Conservation (phyloP, 129 eudicot species). For the Tanacetum coccineum region DNA sequence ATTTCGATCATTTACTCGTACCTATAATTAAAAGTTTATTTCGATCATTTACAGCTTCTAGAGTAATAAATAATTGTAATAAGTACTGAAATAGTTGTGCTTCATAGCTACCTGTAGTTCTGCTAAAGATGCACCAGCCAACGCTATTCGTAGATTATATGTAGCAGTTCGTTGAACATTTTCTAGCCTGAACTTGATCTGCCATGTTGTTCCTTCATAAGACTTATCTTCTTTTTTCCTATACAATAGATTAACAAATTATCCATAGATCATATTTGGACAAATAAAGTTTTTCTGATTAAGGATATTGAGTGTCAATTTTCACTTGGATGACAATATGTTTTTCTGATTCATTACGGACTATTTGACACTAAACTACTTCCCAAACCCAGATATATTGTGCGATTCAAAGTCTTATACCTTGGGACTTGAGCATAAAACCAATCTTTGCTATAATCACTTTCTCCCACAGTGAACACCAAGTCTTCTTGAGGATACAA, state of each 20-base stretch:
- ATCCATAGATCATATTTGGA: not conserved
- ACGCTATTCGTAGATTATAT: slow-evolving; percentile 66
- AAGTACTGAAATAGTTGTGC: not conserved
- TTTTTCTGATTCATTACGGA: no score
- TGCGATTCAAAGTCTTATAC: slow-evolving; percentile 20
- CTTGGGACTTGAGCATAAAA: slow-evolving; percentile 85
- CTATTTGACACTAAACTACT: no score
- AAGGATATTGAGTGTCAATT: no score
- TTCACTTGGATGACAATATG: no score
- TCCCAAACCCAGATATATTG: no score
- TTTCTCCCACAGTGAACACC: slow-evolving; percentile 61
- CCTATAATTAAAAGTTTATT: slow-evolving; percentile 42
- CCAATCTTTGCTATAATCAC: slow-evolving; percentile 78
- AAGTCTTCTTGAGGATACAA: slow-evolving; percentile 65
- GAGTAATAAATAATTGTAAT: no score
- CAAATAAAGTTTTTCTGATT: no score
- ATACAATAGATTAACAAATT: not conserved
- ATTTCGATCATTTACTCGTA: slow-evolving; percentile 67
- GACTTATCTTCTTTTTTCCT: slow-evolving; percentile 57
- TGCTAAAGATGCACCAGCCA: slow-evolving; percentile 77
- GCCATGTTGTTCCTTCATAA: slow-evolving; percentile 84
- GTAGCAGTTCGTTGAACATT: slow-evolving; percentile 27
- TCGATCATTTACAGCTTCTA: no score
- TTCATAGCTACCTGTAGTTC: slow-evolving; percentile 59
- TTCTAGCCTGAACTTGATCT: slow-evolving; percentile 68